Base-by-base conservation (phyloP, 169 alveolate genomes). In the Theileria sp. region DNA sequence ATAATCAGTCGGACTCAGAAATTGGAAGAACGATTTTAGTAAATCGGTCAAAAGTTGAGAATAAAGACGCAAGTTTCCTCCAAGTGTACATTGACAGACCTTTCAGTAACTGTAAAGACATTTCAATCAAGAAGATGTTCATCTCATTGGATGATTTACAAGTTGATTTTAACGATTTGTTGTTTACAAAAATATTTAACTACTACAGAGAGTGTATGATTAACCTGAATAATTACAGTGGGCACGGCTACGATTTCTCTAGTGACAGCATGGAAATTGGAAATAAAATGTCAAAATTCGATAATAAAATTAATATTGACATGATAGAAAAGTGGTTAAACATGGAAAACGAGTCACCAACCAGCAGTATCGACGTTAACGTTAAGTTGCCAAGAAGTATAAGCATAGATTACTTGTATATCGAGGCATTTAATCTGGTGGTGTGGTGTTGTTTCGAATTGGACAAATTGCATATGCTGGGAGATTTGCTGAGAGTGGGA, bases 371-470 rank as follows among this genome's bases (percentile, higher is more conserved):
- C 25, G 90, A 78, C 10, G 65, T n/a, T 50, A 76, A 61, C 69
- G 77, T 74, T 13, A 90, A 82, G 25, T 76, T 86, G 49, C 96
- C 96, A 21, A 77, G 90, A 60, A 92, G 91, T 49, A 64, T 93
- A 65, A 79, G 88, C 26, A 74, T 93, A 19, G 95, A 91, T 65
- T 87, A 86, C 32, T 80, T 93, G 82, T 89, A 82, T 54, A 88
- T 93, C 12, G 93, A 91, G 67, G 70, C 84, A 19, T 93, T 91
- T 79, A 92, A 86, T 66, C 81, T 93, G 23, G 82, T 79, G 60
- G 84, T 91, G 8, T 93, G 96, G 96, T 91, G 95, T 65, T 85
- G 94, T 73, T 91, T 93, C 88, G 92, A 87, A 36, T 80, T 93
- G 60, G 94, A 88, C 62, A 91, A 91, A 50, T 74, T 93, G 92